Conservation (phyloP, 192 early-diverging fungal genomes). For the Backusella tuberculispora region DNA sequence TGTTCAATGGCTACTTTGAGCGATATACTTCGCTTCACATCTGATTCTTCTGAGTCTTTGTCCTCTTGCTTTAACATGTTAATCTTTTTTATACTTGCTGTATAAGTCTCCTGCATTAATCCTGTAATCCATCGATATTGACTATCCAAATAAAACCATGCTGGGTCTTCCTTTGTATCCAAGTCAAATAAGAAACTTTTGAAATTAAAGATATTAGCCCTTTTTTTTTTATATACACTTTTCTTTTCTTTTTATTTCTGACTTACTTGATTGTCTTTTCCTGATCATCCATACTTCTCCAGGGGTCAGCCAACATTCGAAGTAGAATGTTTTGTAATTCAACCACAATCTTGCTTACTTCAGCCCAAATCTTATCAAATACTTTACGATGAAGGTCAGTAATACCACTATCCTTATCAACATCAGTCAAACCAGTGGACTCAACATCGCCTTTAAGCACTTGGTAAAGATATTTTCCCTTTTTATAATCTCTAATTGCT, state of each 20-base stretch:
- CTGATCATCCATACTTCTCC: conserved; percentile 83
- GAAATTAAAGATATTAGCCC: neutral
- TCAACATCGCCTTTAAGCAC: conserved; percentile 41
- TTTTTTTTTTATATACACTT: neutral
- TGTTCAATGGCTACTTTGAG: conserved; percentile 43
- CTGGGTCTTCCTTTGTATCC: conserved; percentile 84
- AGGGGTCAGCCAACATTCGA: conserved; percentile 74
- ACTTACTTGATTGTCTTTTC: conserved; percentile 84
- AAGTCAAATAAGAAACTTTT: conserved; percentile 72
- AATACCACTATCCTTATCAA: conserved; percentile 26
- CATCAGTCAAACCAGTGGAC: neutral
- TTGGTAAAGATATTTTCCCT: conserved; percentile 83
- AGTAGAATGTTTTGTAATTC: conserved; percentile 76
- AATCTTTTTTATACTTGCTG: conserved; percentile 54
- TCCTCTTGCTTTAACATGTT: conserved; percentile 35
- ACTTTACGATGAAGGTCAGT: conserved; percentile 62
- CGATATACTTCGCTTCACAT: conserved; percentile 25
- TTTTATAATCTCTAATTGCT: conserved; percentile 95
- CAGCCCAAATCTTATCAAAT: conserved; percentile 94
- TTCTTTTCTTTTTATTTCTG: neutral
- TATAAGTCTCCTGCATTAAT: conserved; percentile 73
- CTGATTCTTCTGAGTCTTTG: conserved; percentile 28
- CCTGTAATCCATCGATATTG: conserved; percentile 88
- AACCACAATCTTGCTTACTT: conserved; percentile 84
- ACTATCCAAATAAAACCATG: conserved; percentile 84